A percentile compares a stretch with the other conserved stretches of the same genome.
phyloP scores from a whole-genome alignment of 371 early-diverging fungal genomes.

The Apophysomyces variabilis region DNA sequence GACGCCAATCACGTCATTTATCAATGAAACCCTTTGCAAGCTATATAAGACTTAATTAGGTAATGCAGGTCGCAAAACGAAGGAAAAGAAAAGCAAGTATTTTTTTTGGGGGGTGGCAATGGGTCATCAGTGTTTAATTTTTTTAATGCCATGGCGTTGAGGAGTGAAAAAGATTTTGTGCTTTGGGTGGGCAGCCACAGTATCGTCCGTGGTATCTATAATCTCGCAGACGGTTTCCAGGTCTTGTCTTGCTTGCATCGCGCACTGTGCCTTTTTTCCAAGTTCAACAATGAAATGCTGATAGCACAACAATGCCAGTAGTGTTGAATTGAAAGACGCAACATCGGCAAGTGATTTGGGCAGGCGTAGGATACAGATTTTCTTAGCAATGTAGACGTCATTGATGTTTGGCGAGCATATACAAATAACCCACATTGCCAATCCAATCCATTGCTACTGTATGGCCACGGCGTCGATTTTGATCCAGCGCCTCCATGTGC shows the following conservation, averaged over 20 bases:
- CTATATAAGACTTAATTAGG: too few species aligned
- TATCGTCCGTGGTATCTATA: background rate
- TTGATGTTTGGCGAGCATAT: conserved; percentile 5
- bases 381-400: background rate
- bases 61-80: too few species aligned
- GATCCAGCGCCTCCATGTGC: conserved; percentile 5
- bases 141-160: background rate
- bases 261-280: background rate
- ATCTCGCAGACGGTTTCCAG: background rate
- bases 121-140: background rate
- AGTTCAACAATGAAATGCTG: background rate
- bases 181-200: background rate
- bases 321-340: background rate
- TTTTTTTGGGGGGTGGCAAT: too few species aligned
- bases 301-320: background rate
- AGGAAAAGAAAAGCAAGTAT: too few species aligned
- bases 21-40: background rate
- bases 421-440: background rate
- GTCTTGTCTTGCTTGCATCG: background rate
- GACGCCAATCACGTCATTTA: background rate
- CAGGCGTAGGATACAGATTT: background rate
- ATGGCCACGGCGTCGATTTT: conserved; percentile 8
- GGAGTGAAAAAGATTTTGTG: background rate
- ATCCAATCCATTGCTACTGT: conserved; percentile 13
- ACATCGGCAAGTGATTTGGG: background rate